Base-by-base conservation (phyloP, 2,329 filamentous ascomycete species). In the Verticillium alfalfae region DNA sequence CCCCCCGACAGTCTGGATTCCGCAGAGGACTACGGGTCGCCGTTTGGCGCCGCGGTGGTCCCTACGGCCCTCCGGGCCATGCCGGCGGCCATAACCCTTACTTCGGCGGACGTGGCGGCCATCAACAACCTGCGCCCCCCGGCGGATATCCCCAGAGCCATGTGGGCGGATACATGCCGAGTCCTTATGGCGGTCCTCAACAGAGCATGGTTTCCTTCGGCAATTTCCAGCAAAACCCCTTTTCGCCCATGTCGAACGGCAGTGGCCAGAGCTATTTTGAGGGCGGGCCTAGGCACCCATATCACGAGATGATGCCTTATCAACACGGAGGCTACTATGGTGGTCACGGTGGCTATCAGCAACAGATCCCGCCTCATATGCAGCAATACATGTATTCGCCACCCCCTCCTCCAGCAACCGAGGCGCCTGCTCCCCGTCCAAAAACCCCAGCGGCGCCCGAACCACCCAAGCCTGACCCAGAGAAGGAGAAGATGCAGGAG, bases 1-100 rank as follows among this genome's bases (percentile, higher is more conserved):
- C 79, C 81, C 66, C 79, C 85, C 61, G 84, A 85, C 78, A 90
- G 83, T 72, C 80, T 84, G 78, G 88, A 90, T 72, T 83, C 83
- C 39, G 80, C 80, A 22, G 86, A 91, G 31, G 86, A 90, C n/a
- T 88, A 83, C 70, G 74, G 77, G 65, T 73, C 69, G 36, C 57
- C 61, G 16, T 52, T 26, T 18, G 45, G 45, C 45, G 13, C 45
- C 41, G 45, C 6, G 31, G 45, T 45, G 58, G 45, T 9, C 31
- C 8, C 67, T 78, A 75, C 79, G 81, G 77, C 75, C 74, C 58
- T 34, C 64, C 45, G 13, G 57, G 77, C 75, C 74, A 56, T 38
- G 62, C 37, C 13, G 57, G 61, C 16, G 64, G 74, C 59, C 68
- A 66, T 64, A 73, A 71, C 62, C 70, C 70, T 58, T 73, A 69